A percentile compares a stretch with the other conserved stretches of the same genome.
Conservation (phyloP, 352 stramenopile genomes). For the Thalassiosira mediterranea region DNA sequence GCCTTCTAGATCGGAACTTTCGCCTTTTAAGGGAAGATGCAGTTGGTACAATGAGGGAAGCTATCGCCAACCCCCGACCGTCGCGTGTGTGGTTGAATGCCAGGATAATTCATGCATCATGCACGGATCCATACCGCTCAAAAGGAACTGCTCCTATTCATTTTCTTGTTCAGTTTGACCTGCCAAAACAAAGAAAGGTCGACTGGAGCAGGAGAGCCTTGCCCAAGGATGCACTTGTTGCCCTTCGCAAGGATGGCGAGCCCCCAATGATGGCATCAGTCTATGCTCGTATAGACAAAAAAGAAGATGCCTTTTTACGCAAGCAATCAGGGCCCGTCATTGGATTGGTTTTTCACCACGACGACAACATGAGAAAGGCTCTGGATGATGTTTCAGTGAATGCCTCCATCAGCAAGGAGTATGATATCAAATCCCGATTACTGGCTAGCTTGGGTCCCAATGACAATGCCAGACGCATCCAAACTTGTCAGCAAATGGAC, state of each 20-base stretch:
- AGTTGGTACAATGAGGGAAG: slow-evolving; percentile 55
- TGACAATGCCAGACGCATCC: neutral
- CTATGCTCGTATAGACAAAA: slow-evolving; percentile 20
- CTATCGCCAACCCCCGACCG: slow-evolving; percentile 40
- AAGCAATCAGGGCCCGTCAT: slow-evolving; percentile 38
- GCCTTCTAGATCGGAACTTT: slow-evolving; percentile 68
- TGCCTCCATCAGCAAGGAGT: slow-evolving; percentile 23
- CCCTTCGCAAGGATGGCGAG: slow-evolving; percentile 27
- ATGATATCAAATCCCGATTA: slow-evolving; percentile 16
- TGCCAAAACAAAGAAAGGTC: slow-evolving; percentile 3
- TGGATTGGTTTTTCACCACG: slow-evolving; percentile 45
- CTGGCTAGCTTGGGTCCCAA: neutral
- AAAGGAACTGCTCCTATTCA: slow-evolving; percentile 12
- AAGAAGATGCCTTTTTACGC: slow-evolving; percentile 33
- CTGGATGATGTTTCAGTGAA: slow-evolving; percentile 42
- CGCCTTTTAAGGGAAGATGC: slow-evolving; percentile 74
- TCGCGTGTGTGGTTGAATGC: slow-evolving; percentile 53
- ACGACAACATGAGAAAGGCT: slow-evolving; percentile 23
- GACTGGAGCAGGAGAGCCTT: slow-evolving; percentile 43
- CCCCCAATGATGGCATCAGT: slow-evolving; percentile 37
- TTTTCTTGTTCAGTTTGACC: slow-evolving; percentile 55
- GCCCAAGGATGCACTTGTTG: slow-evolving; percentile 44
- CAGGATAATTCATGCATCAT: slow-evolving; percentile 52
- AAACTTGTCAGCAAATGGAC: neutral
- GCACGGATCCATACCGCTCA: slow-evolving; percentile 25